phyloP scores from a whole-genome alignment of 352 stramenopile genomes.

The Sclerospora graminicola region DNA sequence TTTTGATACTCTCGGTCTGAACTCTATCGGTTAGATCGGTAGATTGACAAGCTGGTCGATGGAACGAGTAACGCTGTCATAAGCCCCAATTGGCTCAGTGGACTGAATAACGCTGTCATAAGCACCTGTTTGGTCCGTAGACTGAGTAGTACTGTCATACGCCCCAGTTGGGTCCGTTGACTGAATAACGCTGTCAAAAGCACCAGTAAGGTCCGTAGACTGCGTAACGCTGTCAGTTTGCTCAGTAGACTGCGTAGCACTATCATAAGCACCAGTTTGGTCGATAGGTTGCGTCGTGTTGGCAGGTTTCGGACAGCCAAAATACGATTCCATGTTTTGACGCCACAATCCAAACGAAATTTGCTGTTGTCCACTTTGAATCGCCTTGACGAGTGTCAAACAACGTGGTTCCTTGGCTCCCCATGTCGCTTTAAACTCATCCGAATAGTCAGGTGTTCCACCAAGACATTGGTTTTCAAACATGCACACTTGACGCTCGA shows the following conservation, averaged over 20 bases:
- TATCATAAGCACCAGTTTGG: conserved; percentile 5
- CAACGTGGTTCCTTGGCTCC: conserved; percentile 26
- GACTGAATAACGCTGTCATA: no score
- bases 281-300: conserved; percentile 9
- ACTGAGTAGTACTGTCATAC: no score
- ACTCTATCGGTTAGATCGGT: no score
- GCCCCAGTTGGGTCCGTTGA: no score
- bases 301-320: conserved; percentile 27
- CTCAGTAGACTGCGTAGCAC: conserved; percentile 4
- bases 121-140: no score
- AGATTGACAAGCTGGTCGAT: no score
- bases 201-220: no score
- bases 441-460: conserved; percentile 27
- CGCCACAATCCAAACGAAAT: conserved; percentile 27
- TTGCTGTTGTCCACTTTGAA: conserved; percentile 23
- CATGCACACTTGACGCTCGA: conserved; percentile 45
- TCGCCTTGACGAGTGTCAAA: conserved; percentile 32
- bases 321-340: conserved; percentile 27
- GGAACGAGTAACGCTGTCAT: no score
- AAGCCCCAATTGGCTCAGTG: no score
- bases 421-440: conserved; percentile 36
- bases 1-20: no score
- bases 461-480: conserved; percentile 42
- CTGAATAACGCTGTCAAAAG: no score
- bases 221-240: no score